Percentiles rank a stretch among this genome's conserved stretches.
Conservation (phyloP, 306 rosid species). For the Sophora flavescens region DNA sequence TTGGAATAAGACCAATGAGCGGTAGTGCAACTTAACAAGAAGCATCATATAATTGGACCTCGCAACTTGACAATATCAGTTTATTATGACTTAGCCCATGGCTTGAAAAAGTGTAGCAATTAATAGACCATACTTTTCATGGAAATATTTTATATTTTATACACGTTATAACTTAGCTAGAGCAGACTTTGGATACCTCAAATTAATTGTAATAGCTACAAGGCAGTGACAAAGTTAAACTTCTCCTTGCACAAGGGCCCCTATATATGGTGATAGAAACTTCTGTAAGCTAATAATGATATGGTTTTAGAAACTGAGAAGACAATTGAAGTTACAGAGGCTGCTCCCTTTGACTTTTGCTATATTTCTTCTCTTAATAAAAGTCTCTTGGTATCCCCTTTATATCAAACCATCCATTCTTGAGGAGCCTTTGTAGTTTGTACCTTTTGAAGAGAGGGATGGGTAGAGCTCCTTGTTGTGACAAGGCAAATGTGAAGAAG, state of each 20-base stretch:
- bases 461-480: slow-evolving; percentile 99
- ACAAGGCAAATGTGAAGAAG: slow-evolving; percentile 89
- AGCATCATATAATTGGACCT: slow-evolving; percentile 57
- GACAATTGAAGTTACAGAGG: slow-evolving; percentile 57
- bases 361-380: slow-evolving; percentile 50
- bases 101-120: slow-evolving; percentile 42
- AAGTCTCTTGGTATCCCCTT: slow-evolving; percentile 31
- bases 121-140: slow-evolving; percentile 51
- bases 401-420: slow-evolving; percentile 30
- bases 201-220: slow-evolving; percentile 35
- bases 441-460: slow-evolving; percentile 44
- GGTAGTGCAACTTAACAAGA: not conserved
- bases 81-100: slow-evolving; percentile 47
- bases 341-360: slow-evolving; percentile 71
- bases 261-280: slow-evolving; percentile 55
- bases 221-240: slow-evolving; percentile 48
- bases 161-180: not conserved
- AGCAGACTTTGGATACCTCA: slow-evolving; percentile 55
- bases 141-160: slow-evolving; percentile 27
- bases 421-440: slow-evolving; percentile 8
- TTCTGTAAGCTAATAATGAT: slow-evolving; percentile 49
- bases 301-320: slow-evolving; percentile 36
- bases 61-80: slow-evolving; percentile 44
- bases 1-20: not conserved
- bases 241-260: slow-evolving; percentile 20